Conservation (phyloP, 805 yeast genomes). For the Metschnikowia aberdeeniae region DNA sequence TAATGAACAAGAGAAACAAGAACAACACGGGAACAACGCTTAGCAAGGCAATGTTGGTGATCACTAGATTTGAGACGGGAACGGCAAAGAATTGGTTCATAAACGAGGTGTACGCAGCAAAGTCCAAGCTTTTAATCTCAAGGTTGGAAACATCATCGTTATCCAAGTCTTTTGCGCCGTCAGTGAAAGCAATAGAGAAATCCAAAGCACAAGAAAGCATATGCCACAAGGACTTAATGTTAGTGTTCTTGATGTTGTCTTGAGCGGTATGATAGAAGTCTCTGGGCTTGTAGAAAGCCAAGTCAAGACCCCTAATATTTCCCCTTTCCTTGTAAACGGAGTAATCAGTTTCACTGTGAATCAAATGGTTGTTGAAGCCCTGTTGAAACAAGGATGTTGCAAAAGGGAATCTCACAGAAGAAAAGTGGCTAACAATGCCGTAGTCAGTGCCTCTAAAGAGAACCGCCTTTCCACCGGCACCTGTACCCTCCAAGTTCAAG, state of each 20-base stretch:
- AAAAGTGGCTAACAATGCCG: conserved; percentile 58
- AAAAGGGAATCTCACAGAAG: conserved; percentile 61
- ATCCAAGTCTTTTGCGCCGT: conserved; percentile 33
- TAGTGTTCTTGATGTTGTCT: conserved; percentile 63
- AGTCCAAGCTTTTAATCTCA: conserved; percentile 19
- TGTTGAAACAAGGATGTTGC: conserved; percentile 80
- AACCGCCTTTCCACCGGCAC: conserved; percentile 83
- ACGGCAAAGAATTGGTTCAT: conserved; percentile 55
- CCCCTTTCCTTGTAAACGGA: conserved; percentile 64
- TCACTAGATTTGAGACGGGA: conserved; percentile 47
- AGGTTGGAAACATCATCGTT: not conserved
- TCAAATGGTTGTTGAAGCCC: conserved; percentile 70
- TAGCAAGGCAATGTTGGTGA: conserved; percentile 51
- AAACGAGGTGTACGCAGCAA: conserved; percentile 64
- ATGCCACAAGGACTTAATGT: conserved; percentile 73
- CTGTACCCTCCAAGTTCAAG: conserved; percentile 87
- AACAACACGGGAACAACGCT: conserved; percentile 52
- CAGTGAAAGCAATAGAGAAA: conserved; percentile 42
- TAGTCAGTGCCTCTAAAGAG: conserved; percentile 80
- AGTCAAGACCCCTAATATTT: conserved; percentile 72
- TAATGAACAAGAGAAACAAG: conserved; percentile 42
- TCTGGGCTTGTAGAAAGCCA: conserved; percentile 86
- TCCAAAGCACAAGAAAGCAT: conserved; percentile 75
- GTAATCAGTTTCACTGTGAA: conserved; percentile 84
- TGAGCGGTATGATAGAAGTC: conserved; percentile 74